Evolutionary conservation across 2,329 filamentous ascomycete genomes (phyloP).

Genomic region (Phaeosphaeria sp.): DNA sequence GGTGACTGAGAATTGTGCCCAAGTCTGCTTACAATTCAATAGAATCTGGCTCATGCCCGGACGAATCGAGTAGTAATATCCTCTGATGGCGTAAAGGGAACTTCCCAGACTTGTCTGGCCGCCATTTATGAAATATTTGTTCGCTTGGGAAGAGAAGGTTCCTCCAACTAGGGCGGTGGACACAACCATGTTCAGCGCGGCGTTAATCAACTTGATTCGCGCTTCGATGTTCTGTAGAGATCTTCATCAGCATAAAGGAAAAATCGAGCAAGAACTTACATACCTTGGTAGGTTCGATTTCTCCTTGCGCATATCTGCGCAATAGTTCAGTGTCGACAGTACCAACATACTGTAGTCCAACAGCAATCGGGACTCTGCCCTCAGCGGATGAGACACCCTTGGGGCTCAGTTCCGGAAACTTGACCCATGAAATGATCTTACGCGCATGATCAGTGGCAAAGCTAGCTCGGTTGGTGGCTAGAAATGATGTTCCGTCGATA

Average conservation of each 20-base stretch:
- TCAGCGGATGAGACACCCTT: not conserved
- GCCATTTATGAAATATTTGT: slow-evolving; percentile 13
- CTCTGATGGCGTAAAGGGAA: slow-evolving; percentile 14
- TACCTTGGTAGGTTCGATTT: slow-evolving; percentile 7
- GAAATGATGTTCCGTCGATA: not conserved
- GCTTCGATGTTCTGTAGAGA: slow-evolving; percentile 1
- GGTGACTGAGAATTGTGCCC: not conserved
- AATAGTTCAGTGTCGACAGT: slow-evolving; percentile 5
- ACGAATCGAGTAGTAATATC: slow-evolving; percentile 18
- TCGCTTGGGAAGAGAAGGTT: slow-evolving; percentile 5
- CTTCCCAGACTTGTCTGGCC: slow-evolving; percentile 1
- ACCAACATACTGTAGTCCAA: not conserved
- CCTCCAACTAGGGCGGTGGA: slow-evolving; percentile 3
- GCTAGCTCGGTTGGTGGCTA: slow-evolving; percentile 1
- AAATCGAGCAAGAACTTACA: not conserved
- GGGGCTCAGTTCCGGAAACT: not conserved
- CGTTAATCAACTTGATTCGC: not conserved
- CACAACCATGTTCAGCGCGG: slow-evolving; percentile 8
- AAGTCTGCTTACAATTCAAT: slow-evolving; percentile 7
- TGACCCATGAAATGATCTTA: slow-evolving; percentile 6
- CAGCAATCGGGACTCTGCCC: not conserved
- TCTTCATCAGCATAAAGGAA: not conserved
- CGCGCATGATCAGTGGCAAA: slow-evolving; percentile 4
- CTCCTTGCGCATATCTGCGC: slow-evolving; percentile 6
- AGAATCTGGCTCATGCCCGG: slow-evolving; percentile 14